Base-by-base conservation (phyloP, 208 protist genomes). In the Leishmania tropica region DNA sequence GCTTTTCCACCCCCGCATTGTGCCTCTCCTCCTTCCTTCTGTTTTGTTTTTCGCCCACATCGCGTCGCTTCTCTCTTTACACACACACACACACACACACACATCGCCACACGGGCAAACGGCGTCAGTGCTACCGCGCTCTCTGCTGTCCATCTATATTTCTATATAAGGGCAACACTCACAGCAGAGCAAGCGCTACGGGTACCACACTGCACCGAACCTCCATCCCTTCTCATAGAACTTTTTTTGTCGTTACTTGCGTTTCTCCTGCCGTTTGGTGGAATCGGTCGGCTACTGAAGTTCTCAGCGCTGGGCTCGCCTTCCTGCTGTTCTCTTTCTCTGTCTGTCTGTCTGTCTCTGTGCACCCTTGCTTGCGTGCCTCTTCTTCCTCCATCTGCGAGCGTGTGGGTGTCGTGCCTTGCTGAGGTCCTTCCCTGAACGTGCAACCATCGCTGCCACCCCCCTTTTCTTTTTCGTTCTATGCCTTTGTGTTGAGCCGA, bases 21-120 rank as follows among this genome's bases (percentile, higher is more conserved):
- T 79, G 42, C 78, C 65, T 68, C 40, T 76, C 47, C 11, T 74
- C 53, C 58, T 3, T 24, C 48, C 62, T 70, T 42, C 58, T 51
- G 10, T 72, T 67, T 80, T 74, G 75, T 15, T n/a, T 15, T 45
- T 31, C 70, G 37, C 54, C 54, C 6, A 28, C 40, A 54, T 48
- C 4, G 65, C 3, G 40, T 85, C 65, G 19, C 3, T 19, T 74
- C 53, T 83, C 79, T 75, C 10, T n/a, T 0, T 10, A 21, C 45
- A 31, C 45, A 74, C 42, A n/a, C 40, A 51, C 11, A 72, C n/a
- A n/a, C n/a, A n/a, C 3, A 48, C 5, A 19, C 31, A 40, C 40
- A 3, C 11, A 47, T 11, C 64, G 40, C 13, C 31, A n/a, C 4
- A 28, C 28, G n/a, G 11, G 31, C 62, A 21, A 68, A 19, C 62